These are phyloP conservation scores for Cercospora zeina DNA, from an alignment of 2,329 filamentous ascomycete species.

Conservation along the genomic window DNA sequence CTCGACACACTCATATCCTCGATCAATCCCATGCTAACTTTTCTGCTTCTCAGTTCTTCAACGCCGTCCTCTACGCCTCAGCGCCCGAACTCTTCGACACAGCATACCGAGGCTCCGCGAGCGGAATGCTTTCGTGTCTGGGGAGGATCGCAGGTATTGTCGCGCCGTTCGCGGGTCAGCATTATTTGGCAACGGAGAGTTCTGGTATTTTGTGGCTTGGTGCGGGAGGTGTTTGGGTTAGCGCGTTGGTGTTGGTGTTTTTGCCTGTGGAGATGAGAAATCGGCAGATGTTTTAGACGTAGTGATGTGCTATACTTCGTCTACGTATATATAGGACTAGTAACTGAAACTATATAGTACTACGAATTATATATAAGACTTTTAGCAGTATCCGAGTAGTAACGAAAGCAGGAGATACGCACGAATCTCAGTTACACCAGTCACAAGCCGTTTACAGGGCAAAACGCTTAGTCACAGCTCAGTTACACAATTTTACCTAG, in stretches of 20 bases:
- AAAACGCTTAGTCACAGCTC: too few relatives aligned
- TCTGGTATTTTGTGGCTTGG: constrained; percentile 21
- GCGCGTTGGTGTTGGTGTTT: constrained; percentile 20
- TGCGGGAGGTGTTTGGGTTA: constrained; percentile 21
- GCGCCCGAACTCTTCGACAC: constrained; percentile 56
- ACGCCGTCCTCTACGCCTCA: constrained; percentile 55
- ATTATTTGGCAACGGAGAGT: constrained; percentile 16
- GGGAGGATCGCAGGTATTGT: constrained; percentile 24
- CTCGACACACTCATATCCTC: neutral
- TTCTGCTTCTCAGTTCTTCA: constrained; percentile 42
- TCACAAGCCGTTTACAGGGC: too few relatives aligned
- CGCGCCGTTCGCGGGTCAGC: constrained; percentile 21
- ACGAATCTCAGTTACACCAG: too few relatives aligned
- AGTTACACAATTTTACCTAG: too few relatives aligned
- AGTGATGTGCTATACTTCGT: too few relatives aligned
- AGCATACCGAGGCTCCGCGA: constrained; percentile 50
- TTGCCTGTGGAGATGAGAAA: constrained; percentile 26
- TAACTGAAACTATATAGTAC: too few relatives aligned
- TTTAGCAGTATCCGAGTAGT: too few relatives aligned
- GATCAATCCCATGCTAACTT: neutral
- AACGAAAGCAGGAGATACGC: too few relatives aligned
- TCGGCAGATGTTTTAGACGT: constrained; percentile 24
- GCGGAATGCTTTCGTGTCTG: constrained; percentile 46
- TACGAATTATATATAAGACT: too few relatives aligned
- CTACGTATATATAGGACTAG: too few relatives aligned